Percentiles rank a stretch among this genome's conserved stretches.
These are phyloP conservation scores for Pterocarpus santalinus DNA, from an alignment of 306 rosid genomes.

Conservation along the genomic window DNA sequence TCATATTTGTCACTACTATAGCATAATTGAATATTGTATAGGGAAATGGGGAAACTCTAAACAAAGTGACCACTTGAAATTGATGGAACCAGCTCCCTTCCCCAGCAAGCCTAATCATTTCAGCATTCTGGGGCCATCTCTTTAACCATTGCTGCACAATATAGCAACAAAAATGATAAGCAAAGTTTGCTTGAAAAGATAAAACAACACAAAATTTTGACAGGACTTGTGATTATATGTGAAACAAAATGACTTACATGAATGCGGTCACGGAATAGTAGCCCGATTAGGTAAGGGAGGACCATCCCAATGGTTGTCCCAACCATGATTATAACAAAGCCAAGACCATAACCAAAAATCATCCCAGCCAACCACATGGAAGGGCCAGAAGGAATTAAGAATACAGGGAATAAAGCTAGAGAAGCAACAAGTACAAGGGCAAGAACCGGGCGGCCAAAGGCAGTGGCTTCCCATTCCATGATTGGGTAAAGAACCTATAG, in stretches of 20 bases:
- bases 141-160: slow-evolving; percentile 86
- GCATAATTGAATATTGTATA: slow-evolving; percentile 98
- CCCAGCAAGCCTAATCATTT: slow-evolving; percentile 89
- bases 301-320: slow-evolving; percentile 99
- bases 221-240: not conserved
- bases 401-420: slow-evolving; percentile 86
- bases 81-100: slow-evolving; percentile 95
- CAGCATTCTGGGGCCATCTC: slow-evolving; percentile 93
- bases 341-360: slow-evolving; percentile 97
- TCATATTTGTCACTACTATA: slow-evolving; percentile 89
- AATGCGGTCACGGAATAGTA: slow-evolving; percentile 81
- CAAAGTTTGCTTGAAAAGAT: not conserved
- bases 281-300: slow-evolving; percentile 91
- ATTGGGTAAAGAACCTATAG: slow-evolving; percentile 82
- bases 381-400: slow-evolving; percentile 94
- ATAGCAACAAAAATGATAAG: slow-evolving; percentile 35
- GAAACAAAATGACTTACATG: slow-evolving; percentile 71
- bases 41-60: slow-evolving; percentile 95
- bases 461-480: slow-evolving; percentile 97
- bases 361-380: slow-evolving; percentile 99
- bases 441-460: slow-evolving; percentile 97
- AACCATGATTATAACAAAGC: slow-evolving; percentile 90
- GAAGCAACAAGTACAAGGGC: slow-evolving; percentile 88
- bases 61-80: slow-evolving; percentile 89
- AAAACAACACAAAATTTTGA: not conserved